A percentile compares a stretch with the other conserved stretches of the same genome.
These are phyloP conservation scores for Mycena kentingensis DNA, from an alignment of 768 basidiomycete species.

Conservation along the genomic window DNA sequence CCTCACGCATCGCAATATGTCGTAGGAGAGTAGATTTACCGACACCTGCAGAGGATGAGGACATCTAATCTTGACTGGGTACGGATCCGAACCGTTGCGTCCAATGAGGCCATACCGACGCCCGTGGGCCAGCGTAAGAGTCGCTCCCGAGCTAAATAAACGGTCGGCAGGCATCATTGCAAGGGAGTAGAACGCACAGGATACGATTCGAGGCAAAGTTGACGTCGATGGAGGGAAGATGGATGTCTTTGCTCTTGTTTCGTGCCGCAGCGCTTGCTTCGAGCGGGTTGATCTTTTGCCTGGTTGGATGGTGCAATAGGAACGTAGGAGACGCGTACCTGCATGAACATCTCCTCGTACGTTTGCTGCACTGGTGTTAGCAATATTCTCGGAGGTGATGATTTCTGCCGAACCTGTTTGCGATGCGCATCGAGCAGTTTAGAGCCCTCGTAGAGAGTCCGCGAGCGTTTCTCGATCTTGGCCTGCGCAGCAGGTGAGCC, in stretches of 20 bases:
- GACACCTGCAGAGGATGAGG: conserved; percentile 54
- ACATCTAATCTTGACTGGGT: not conserved
- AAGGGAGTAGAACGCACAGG: conserved; percentile 47
- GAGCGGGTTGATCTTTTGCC: conserved; percentile 81
- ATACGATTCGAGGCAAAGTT: conserved; percentile 95
- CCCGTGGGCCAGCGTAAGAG: conserved; percentile 84
- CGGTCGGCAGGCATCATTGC: conserved; percentile 2
- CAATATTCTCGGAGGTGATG: conserved; percentile 3
- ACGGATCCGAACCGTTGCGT: conserved; percentile 62
- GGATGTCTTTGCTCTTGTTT: conserved; percentile 97
- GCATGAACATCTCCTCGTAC: conserved; percentile 99
- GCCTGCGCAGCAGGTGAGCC: conserved; percentile 49
- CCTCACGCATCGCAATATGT: conserved; percentile 92
- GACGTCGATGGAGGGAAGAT: conserved; percentile 93
- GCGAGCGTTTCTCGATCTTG: conserved; percentile 95
- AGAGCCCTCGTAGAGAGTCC: conserved; percentile 94
- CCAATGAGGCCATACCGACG: conserved; percentile 92
- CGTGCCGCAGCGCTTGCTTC: conserved; percentile 76
- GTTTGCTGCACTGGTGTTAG: conserved; percentile 63
- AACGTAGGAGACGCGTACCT: conserved; percentile 47
- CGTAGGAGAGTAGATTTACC: conserved; percentile 96
- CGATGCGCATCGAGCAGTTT: conserved; percentile 91
- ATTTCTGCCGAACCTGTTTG: conserved; percentile 59
- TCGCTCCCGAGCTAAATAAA: conserved; percentile 70
- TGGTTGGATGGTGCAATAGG: not conserved